A percentile compares a stretch with the other conserved stretches of the same genome.
Evolutionary conservation across 2,329 filamentous ascomycete species (phyloP).

Genomic region (Pezicula neosporulosa): DNA sequence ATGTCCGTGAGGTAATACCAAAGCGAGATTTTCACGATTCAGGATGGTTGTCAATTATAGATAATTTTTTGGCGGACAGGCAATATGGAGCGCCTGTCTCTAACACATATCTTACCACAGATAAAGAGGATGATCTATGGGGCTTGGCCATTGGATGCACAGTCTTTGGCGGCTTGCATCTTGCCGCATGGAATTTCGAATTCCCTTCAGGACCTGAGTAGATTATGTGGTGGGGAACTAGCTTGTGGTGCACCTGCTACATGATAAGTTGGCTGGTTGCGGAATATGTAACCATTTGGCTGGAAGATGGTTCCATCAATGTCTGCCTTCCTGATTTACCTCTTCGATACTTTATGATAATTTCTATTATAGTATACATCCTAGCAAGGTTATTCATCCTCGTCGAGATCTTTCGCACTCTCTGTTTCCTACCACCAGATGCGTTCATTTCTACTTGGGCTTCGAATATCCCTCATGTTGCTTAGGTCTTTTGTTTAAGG

Average conservation of each 20-base stretch:
- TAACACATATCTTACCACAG: neutral
- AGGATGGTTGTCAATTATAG: too few relatives aligned
- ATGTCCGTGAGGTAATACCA: neutral
- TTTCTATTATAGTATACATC: neutral
- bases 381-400: conserved; percentile 5
- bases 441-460: conserved; percentile 8
- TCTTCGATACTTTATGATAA: too few relatives aligned
- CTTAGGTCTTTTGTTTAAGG: too few relatives aligned
- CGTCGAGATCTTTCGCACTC: conserved; percentile 5
- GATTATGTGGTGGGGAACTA: conserved; percentile 6
- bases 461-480: conserved; percentile 5
- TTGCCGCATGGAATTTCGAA: conserved; percentile 13
- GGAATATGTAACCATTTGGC: too few relatives aligned
- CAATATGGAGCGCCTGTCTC: too few relatives aligned
- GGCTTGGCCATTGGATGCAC: neutral
- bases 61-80: too few relatives aligned
- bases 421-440: conserved; percentile 6
- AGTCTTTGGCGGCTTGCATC: conserved; percentile 13
- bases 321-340: too few relatives aligned
- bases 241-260: neutral
- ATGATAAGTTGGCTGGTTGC: too few relatives aligned
- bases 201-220: conserved; percentile 11
- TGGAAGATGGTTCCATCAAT: too few relatives aligned
- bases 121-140: neutral
- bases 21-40: too few relatives aligned